These are phyloP conservation scores for Puccinia sorghi DNA, from an alignment of 1,284 basidiomycete genomes.

Conservation along the genomic window DNA sequence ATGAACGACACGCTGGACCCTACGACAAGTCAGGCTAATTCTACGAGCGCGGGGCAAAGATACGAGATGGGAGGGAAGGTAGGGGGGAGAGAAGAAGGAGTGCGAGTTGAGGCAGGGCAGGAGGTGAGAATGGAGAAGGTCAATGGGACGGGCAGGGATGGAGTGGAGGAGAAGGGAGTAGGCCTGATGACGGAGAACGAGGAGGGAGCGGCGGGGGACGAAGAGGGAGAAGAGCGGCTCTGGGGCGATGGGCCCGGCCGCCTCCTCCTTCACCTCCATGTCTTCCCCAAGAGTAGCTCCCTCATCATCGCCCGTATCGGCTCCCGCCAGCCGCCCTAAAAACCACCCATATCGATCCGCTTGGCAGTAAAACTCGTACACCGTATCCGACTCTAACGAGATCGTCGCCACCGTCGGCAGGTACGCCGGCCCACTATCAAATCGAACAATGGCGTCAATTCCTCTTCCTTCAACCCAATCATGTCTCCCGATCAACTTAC, in stretches of 20 bases:
- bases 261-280: conserved; percentile 24
- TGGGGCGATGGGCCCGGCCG: conserved; percentile 66
- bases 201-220: conserved; percentile 75
- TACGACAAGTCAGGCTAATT: conserved; percentile 83
- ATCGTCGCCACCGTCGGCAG: conserved; percentile 84
- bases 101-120: conserved; percentile 34
- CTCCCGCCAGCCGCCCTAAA: background rate
- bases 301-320: background rate
- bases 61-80: conserved; percentile 36
- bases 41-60: conserved; percentile 66
- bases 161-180: conserved; percentile 73
- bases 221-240: conserved; percentile 71
- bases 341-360: conserved; percentile 54
- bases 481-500: conserved; percentile 63
- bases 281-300: background rate
- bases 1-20: conserved; percentile 63
- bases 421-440: conserved; percentile 81
- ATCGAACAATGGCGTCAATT: conserved; percentile 62
- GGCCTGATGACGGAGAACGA: conserved; percentile 71
- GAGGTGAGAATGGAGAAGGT: conserved; percentile 56
- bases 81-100: conserved; percentile 52
- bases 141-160: conserved; percentile 61
- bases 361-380: conserved; percentile 83
- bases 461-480: background rate
- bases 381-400: conserved; percentile 77